A percentile compares a stretch with the other conserved stretches of the same genome.
Conservation (phyloP, 768 basidiomycete genomes). For the Ramaria rubella region DNA sequence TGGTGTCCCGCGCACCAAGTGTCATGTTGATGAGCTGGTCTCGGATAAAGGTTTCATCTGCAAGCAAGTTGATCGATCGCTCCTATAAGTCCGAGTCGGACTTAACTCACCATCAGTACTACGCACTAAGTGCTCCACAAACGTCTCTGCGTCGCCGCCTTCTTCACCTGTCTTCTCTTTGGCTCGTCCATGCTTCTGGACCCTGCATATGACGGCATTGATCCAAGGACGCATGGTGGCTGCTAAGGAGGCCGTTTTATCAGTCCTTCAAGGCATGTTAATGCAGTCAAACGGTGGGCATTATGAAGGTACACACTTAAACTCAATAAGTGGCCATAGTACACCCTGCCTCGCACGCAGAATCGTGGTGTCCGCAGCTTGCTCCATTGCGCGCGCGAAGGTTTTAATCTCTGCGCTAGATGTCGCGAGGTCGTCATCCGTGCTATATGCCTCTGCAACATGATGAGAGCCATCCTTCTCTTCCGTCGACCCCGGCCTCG, state of each 20-base stretch:
- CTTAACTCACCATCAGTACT: slow-evolving; percentile 50
- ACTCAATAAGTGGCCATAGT: neutral
- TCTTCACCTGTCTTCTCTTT: slow-evolving; percentile 20
- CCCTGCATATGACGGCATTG: neutral
- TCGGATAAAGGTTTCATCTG: slow-evolving; percentile 61
- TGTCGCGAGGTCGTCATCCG: neutral
- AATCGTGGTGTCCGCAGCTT: neutral
- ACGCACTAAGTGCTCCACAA: slow-evolving; percentile 60
- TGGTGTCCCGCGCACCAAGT: slow-evolving; percentile 74
- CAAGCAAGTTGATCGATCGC: neutral
- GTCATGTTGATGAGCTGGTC: slow-evolving; percentile 76
- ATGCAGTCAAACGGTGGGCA: neutral
- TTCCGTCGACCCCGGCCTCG: slow-evolving; percentile 45
- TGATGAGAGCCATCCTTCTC: too few relatives aligned
- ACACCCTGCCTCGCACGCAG: neutral
- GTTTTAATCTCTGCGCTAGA: neutral
- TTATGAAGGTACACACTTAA: neutral
- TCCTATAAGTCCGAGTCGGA: neutral
- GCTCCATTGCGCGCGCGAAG: neutral
- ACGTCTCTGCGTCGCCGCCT: slow-evolving; percentile 49
- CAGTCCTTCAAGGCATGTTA: neutral
- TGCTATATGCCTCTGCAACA: too few relatives aligned
- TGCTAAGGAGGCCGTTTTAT: too few relatives aligned
- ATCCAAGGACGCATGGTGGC: too few relatives aligned
- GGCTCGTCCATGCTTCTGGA: neutral